phyloP scores from a whole-genome alignment of 495 filamentous ascomycete genomes.

The Penicillium lagena region DNA sequence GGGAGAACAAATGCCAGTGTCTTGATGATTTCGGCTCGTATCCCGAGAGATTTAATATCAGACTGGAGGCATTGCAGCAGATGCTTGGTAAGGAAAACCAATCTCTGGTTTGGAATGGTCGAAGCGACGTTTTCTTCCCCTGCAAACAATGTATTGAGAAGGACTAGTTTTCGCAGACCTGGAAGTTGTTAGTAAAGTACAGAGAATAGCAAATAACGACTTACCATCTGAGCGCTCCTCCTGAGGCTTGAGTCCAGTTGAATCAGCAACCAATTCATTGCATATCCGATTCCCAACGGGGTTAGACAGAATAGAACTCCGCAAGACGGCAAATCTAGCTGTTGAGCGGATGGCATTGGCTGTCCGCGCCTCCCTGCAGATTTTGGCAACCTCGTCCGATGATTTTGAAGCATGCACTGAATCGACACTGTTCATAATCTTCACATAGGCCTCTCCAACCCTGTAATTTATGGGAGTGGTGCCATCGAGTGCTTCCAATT shows the following conservation, averaged over 20 bases:
- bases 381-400: slow-evolving; percentile 23
- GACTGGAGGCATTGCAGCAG: slow-evolving; percentile 62
- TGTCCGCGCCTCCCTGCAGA: slow-evolving; percentile 30
- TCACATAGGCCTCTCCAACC: slow-evolving; percentile 36
- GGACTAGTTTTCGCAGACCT: slow-evolving; percentile 47
- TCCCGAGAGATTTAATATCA: slow-evolving; percentile 27
- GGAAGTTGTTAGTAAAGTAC: slow-evolving; percentile 12
- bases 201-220: slow-evolving; percentile 3
- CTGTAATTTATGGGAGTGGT: slow-evolving; percentile 30
- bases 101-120: slow-evolving; percentile 65
- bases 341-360: slow-evolving; percentile 35
- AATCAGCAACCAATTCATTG: slow-evolving; percentile 55
- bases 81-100: slow-evolving; percentile 78
- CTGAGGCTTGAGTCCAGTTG: slow-evolving; percentile 45
- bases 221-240: slow-evolving; percentile 34
- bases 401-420: slow-evolving; percentile 17
- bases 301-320: slow-evolving; percentile 27
- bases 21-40: slow-evolving; percentile 52
- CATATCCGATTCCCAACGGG: slow-evolving; percentile 39
- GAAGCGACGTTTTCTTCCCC: slow-evolving; percentile 42
- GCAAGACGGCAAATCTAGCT: slow-evolving; percentile 30
- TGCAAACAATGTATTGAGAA: slow-evolving; percentile 53
- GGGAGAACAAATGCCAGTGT: slow-evolving; percentile 61
- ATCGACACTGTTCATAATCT: slow-evolving; percentile 26
- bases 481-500: slow-evolving; percentile 23